These are phyloP conservation scores for Tetrapisispora namnaoensis DNA, from an alignment of 805 yeast genomes.

Conservation along the genomic window DNA sequence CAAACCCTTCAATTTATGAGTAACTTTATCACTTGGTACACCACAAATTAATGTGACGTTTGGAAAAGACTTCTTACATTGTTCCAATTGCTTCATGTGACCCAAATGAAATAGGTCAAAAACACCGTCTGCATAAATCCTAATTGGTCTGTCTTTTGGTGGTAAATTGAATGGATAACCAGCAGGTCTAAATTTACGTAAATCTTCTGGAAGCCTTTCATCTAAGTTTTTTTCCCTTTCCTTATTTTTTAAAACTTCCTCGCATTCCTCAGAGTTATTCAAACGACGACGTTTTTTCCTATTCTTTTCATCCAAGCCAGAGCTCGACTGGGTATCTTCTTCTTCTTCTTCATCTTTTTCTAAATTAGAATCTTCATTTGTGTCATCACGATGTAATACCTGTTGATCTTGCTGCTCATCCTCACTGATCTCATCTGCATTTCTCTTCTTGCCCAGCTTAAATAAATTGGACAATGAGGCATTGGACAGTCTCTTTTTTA, in stretches of 20 bases:
- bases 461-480: slow-evolving; percentile 28
- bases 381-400: neutral
- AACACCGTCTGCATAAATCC: slow-evolving; percentile 98
- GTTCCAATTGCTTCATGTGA: slow-evolving; percentile 96
- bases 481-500: slow-evolving; percentile 22
- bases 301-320: slow-evolving; percentile 3
- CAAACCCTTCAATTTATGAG: slow-evolving; percentile 86
- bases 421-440: slow-evolving; percentile 18
- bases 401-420: slow-evolving; percentile 2
- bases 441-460: slow-evolving; percentile 21
- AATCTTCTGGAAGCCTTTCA: slow-evolving; percentile 54
- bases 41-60: slow-evolving; percentile 85
- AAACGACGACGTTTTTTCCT: slow-evolving; percentile 13
- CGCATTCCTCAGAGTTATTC: slow-evolving; percentile 10
- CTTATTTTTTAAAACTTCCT: slow-evolving; percentile 13
- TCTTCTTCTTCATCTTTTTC: neutral
- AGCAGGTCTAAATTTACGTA: slow-evolving; percentile 65
- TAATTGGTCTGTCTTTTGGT: slow-evolving; percentile 72
- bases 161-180: slow-evolving; percentile 78
- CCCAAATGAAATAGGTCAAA: slow-evolving; percentile 95
- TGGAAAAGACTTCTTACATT: slow-evolving; percentile 84
- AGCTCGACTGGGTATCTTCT: slow-evolving; percentile 2
- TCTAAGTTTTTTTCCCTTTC: slow-evolving; percentile 53
- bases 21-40: slow-evolving; percentile 79
- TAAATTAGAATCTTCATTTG: neutral